Base-by-base conservation (phyloP, 1,284 basidiomycete species). In the Leucoagaricus sp. region DNA sequence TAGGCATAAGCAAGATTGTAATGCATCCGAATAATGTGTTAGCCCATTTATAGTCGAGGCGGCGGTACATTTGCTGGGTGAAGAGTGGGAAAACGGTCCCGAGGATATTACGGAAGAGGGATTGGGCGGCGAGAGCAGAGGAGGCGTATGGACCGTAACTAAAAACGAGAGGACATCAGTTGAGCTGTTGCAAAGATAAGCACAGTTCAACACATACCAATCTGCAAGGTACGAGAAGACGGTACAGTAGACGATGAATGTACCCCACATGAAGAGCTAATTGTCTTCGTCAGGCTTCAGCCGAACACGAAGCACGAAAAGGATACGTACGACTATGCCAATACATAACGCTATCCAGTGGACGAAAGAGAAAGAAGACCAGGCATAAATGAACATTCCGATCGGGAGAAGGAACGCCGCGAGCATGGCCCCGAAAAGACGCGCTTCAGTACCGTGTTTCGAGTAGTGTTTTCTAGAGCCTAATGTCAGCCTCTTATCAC, bases 61-160 rank as follows among this genome's bases (percentile, higher is more conserved):
- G 66, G 3, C 66, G 64, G 64, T 84, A 89, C 82, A 90, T 84
- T 60, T 80, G 82, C 49, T 72, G 68, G 7, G 81, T 83, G 69
- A 87, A 87, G 4, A 89, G 72, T 1, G 87, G 86, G 69, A 89
- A 89, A 2, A 72, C 70, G 34, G 77, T 78, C 3, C 45, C 60
- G 2, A 52, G 28, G 36, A 61, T 47, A 41, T 57, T 61, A 19
- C 89, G 79, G 59, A 79, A 83, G 38, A 92, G 73, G 66, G 84
- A 87, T 69, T 92, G 91, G 0, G 87, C 91, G 0, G 91, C 90
- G 17, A 91, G 72, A 0, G 90, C 89, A 1, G 87, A 90, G 0
- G 87, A 89, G 3, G 90, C 91, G 60, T 85, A 93, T 1, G 85
- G 79, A 0, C 86, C 86, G 58, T 89, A 89, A 63, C 85, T 87